A percentile compares a stretch with the other conserved stretches of the same genome.
These are phyloP conservation scores for Pseudonitzschia multiseries DNA, from an alignment of 108 stramenopile species.

Conservation along the genomic window DNA sequence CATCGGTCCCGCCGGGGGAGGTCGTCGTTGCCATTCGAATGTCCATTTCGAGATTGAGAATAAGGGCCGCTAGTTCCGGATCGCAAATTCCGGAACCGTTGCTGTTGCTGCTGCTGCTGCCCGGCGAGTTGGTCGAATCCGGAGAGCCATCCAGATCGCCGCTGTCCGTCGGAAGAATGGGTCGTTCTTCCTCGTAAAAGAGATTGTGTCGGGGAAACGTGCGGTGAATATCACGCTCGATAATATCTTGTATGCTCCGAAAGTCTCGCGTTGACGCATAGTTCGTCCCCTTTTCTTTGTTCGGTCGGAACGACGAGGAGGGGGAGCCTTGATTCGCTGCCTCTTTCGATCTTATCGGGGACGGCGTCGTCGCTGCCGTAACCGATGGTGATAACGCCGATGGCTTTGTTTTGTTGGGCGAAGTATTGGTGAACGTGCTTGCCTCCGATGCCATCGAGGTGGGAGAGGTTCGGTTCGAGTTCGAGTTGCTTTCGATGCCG, in stretches of 20 bases:
- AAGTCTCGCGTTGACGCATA: constrained; percentile 30
- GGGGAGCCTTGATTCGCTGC: too few species aligned
- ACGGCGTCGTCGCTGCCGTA: background rate
- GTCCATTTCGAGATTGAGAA: constrained; percentile 35
- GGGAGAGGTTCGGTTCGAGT: constrained; percentile 14
- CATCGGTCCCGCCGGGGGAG: background rate
- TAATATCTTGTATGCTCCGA: constrained; percentile 66
- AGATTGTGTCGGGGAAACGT: constrained; percentile 88
- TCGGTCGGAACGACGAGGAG: too few species aligned
- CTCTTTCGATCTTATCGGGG: constrained; percentile 1
- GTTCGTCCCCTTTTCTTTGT: constrained; percentile 7
- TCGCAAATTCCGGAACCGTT: constrained; percentile 9
- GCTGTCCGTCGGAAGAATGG: background rate
- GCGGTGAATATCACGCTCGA: constrained; percentile 86
- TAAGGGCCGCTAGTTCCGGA: constrained; percentile 32
- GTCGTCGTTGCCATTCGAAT: background rate
- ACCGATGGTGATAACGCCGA: background rate
- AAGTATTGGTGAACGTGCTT: background rate
- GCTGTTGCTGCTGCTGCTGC: background rate
- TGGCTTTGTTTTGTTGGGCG: background rate
- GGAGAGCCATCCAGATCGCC: background rate
- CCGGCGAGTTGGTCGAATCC: background rate
- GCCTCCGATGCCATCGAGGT: constrained; percentile 6
- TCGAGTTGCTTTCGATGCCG: constrained; percentile 10
- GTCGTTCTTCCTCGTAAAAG: constrained; percentile 57